Conservation (phyloP, 148 eudicot species). For the Dysphania ambrosioides region DNA sequence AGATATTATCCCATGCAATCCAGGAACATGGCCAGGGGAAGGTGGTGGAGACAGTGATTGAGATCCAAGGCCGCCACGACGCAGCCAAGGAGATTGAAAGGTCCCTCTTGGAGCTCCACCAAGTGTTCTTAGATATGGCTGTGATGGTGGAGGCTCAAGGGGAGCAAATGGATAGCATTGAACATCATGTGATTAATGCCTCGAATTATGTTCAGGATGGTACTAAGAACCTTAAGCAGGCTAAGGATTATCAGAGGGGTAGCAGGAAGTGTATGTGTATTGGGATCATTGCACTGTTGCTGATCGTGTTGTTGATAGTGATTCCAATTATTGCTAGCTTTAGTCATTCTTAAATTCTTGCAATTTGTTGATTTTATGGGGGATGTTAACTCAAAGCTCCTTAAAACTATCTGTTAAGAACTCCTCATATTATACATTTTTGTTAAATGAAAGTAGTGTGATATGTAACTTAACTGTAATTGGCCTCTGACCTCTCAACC, state of each 20-base stretch:
- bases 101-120: constrained; percentile 82
- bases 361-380: neutral
- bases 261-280: constrained; percentile 71
- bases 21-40: constrained; percentile 94
- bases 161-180: constrained; percentile 85
- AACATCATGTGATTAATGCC: constrained; percentile 84
- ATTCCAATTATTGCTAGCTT: constrained; percentile 67
- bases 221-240: constrained; percentile 54
- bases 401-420: neutral
- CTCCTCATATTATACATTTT: constrained; percentile 4
- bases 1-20: constrained; percentile 63
- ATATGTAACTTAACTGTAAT: neutral
- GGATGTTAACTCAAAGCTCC: constrained; percentile 31
- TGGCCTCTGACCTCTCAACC: too few relatives aligned
- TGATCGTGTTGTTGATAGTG: constrained; percentile 49
- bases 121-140: constrained; percentile 88
- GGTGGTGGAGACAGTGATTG: constrained; percentile 87
- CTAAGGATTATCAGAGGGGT: constrained; percentile 67
- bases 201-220: constrained; percentile 68
- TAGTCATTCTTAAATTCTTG: constrained; percentile 37
- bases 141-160: constrained; percentile 96
- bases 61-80: constrained; percentile 81
- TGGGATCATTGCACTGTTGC: constrained; percentile 58
- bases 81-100: constrained; percentile 83
- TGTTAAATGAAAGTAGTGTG: neutral